phyloP scores from a whole-genome alignment of 768 basidiomycete genomes.

The Termitomyces sp. region DNA sequence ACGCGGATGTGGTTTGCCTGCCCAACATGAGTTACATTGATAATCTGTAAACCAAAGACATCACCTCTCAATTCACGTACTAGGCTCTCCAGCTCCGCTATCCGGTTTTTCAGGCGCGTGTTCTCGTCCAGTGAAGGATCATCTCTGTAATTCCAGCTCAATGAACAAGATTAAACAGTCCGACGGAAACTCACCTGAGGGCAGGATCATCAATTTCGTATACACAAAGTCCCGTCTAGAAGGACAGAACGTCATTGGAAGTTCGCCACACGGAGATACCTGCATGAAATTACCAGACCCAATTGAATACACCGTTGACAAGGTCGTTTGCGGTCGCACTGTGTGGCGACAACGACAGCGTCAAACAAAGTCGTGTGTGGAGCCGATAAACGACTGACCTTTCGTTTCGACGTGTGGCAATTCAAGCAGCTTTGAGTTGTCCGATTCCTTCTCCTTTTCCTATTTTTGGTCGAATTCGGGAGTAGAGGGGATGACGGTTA shows the following conservation, averaged over 20 bases:
- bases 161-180: conserved; percentile 2
- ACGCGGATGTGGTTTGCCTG: conserved; percentile 84
- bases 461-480: conserved; percentile 47
- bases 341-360: conserved; percentile 15
- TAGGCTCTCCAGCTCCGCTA: conserved; percentile 90
- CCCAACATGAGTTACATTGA: conserved; percentile 5
- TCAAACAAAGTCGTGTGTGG: conserved; percentile 10
- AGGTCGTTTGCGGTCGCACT: conserved; percentile 92
- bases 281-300: conserved; percentile 57
- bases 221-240: conserved; percentile 87
- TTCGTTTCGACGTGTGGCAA: conserved; percentile 93
- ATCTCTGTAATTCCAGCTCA: conserved; percentile 45
- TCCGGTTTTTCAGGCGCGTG: conserved; percentile 79
- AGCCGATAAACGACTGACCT: conserved; percentile 46
- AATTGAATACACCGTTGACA: conserved; percentile 90
- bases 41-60: conserved; percentile 12
- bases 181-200: conserved; percentile 47
- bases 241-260: conserved; percentile 1
- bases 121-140: conserved; percentile 87
- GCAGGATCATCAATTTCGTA: conserved; percentile 93
- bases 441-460: conserved; percentile 86
- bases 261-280: conserved; percentile 5
- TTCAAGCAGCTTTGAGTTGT: conserved; percentile 88
- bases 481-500: conserved; percentile 45
- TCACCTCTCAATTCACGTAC: conserved; percentile 84